phyloP scores from a whole-genome alignment of 306 rosid genomes.

The Sechiopsis laciniata region DNA sequence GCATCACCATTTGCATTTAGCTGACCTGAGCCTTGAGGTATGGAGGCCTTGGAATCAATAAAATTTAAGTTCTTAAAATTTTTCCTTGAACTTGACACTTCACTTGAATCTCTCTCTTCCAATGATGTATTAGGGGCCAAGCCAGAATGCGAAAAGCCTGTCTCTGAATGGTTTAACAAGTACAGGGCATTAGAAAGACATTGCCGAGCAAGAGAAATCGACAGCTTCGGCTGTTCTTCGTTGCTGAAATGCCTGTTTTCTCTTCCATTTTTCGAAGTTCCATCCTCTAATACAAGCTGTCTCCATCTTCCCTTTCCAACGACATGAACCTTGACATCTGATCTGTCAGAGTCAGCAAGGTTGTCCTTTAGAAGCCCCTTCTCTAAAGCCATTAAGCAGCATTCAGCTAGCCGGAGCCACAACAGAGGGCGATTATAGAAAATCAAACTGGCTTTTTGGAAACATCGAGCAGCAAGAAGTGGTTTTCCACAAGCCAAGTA shows the following conservation, averaged over 20 bases:
- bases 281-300: slow-evolving; percentile 68
- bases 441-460: slow-evolving; percentile 80
- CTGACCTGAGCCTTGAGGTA: slow-evolving; percentile 47
- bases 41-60: slow-evolving; percentile 54
- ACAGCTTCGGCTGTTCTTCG: slow-evolving; percentile 63
- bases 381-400: slow-evolving; percentile 93
- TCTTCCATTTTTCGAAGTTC: slow-evolving; percentile 48
- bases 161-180: slow-evolving; percentile 51
- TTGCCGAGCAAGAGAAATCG: slow-evolving; percentile 72
- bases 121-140: slow-evolving; percentile 54
- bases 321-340: slow-evolving; percentile 62
- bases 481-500: slow-evolving; percentile 89
- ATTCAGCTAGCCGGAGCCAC: slow-evolving; percentile 96
- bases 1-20: slow-evolving; percentile 65
- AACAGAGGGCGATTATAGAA: slow-evolving; percentile 75
- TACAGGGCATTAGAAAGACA: slow-evolving; percentile 65
- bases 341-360: slow-evolving; percentile 38
- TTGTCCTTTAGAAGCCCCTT: slow-evolving; percentile 54
- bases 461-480: slow-evolving; percentile 79
- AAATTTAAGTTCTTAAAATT: slow-evolving; percentile 48
- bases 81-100: slow-evolving; percentile 45
- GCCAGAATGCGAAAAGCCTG: slow-evolving; percentile 40
- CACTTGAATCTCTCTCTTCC: slow-evolving; percentile 63
- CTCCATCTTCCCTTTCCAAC: slow-evolving; percentile 94
- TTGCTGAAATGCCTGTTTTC: slow-evolving; percentile 39